Base-by-base conservation (phyloP, 2,329 filamentous ascomycete species). In the Pezicula carpinea region DNA sequence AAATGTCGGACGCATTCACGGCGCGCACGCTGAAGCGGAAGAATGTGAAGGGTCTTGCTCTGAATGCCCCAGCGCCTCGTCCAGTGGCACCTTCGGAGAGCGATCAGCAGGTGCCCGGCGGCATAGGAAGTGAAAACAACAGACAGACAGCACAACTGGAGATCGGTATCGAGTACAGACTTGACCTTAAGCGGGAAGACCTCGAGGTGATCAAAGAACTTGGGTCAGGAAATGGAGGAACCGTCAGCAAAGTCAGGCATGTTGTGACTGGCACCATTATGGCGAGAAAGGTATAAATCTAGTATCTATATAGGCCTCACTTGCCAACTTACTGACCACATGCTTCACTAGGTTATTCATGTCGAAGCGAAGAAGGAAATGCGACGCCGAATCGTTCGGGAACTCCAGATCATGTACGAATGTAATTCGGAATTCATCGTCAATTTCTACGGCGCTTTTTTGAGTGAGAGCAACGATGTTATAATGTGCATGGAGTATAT, bases 401-500 rank as follows among this genome's bases (percentile, higher is more conserved):
- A 99, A 68, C 80, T 99, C 44, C 91, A 96, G 65, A 96, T 99
- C 57, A 97, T 97, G 83, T 91, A 96, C 65, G 89, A 95, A 62
- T 99, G 93, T 69, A 93, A 96, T 63, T 96, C 89, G 18, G 88
- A 93, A 51, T 91, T 95, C 67, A 97, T 99, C 62, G 93, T 99
- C 51, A 96, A 87, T 46, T 99, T 96, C 69, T 97, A 97, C 63
- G 93, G 93, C 51, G 93, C 93, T 32, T 99, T 97, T 64, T 80
- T 97, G 63, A 97, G 96, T 65, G 88, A 95, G 63, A 90, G 90
- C 52, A 92, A 95, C 64, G 93, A 99, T 71, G 95, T 99, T 49
- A 95, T 97, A 59, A 92, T 99, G 85, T 99, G 93, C 68, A 99
- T 99, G 93, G 93, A 99, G 68, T 97, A 99, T 66, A 96, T 96